These are phyloP conservation scores for Hirsutella minnesotensis DNA, from an alignment of 2,329 filamentous ascomycete species.

Conservation along the genomic window DNA sequence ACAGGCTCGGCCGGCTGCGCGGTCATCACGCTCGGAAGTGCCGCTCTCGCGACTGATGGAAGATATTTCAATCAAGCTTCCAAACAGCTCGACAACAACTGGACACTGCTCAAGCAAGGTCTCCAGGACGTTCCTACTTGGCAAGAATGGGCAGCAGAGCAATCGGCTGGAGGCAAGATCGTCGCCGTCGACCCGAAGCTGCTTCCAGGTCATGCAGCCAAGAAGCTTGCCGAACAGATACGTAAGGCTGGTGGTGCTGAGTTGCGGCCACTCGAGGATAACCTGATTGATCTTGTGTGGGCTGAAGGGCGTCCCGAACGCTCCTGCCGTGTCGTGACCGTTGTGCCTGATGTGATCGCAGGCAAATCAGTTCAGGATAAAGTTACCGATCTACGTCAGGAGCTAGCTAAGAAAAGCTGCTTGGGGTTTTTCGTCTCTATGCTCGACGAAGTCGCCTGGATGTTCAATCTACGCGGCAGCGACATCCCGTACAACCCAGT, in stretches of 20 bases:
- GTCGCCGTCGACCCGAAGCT: slow-evolving; percentile 88
- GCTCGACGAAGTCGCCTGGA: slow-evolving; percentile 94
- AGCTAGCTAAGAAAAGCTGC: slow-evolving; percentile 80
- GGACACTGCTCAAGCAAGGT: slow-evolving; percentile 84
- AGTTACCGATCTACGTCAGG: slow-evolving; percentile 75
- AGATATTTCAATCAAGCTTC: slow-evolving; percentile 96
- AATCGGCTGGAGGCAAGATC: slow-evolving; percentile 73
- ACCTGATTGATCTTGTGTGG: slow-evolving; percentile 91
- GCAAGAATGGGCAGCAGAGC: slow-evolving; percentile 89
- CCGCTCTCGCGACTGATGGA: slow-evolving; percentile 85
- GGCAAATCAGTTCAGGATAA: slow-evolving; percentile 79
- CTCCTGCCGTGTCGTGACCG: slow-evolving; percentile 63
- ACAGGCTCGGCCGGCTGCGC: slow-evolving; percentile 90
- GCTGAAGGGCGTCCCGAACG: slow-evolving; percentile 57
- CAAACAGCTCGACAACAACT: slow-evolving; percentile 84
- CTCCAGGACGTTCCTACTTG: slow-evolving; percentile 90
- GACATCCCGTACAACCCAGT: slow-evolving; percentile 98
- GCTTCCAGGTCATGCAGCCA: slow-evolving; percentile 52
- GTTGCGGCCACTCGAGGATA: slow-evolving; percentile 63
- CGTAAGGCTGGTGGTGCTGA: slow-evolving; percentile 73
- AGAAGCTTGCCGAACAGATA: slow-evolving; percentile 74
- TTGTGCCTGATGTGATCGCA: slow-evolving; percentile 60
- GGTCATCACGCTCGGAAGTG: slow-evolving; percentile 75
- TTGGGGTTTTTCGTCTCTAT: slow-evolving; percentile 83
- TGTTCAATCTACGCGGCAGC: slow-evolving; percentile 92